Base-by-base conservation (phyloP, 495 filamentous ascomycete genomes). In the Bacidia gigantensis region DNA sequence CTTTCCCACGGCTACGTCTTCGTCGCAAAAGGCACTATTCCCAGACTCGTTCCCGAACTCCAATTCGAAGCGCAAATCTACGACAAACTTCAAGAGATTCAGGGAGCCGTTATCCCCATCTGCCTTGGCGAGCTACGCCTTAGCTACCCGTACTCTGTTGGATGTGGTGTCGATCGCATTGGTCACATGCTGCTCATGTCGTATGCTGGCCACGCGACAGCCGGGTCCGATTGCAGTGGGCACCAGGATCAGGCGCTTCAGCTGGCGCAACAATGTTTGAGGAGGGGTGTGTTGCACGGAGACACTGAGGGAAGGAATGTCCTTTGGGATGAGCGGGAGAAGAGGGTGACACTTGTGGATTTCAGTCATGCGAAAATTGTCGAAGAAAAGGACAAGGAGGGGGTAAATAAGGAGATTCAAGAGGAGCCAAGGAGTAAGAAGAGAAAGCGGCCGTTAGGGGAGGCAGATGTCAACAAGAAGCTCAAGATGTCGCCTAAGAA, bases 151-250 rank as follows among this genome's bases (percentile, higher is more conserved):
- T 26, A 56, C 25, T 64, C 58, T 75, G 52, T 70, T 68, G 11
- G 52, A 60, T 26, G 46, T 54, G 18, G 60, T 75, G 21, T 69
- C 66, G 22, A 64, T 73, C 3, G 59, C 38, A 70, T 75, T 50
- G 55, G 69, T 26, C 62, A 74, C 52, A 69, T 75, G 59, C 57
- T 72, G 5, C 55, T 77, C 14, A 64, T 77, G 53, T 70, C 60
- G 7, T 76, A 65, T 69, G 73, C 54, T 32, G 66, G 67, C 2
- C 57, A 69, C 43, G 49, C 29, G n/a, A 44, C 52, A 26, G 25
- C 44, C 42, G n/a, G 11, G n/a, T 10, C 35, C 11, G 35, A 39
- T n/a, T 39, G n/a, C 35, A n/a, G n/a, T 39, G n/a, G 10, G 35
- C 11, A 39, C 35, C 10, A 39, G 35, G n/a, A 39, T 10, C 10